phyloP scores from a whole-genome alignment of 2,329 filamentous ascomycete species.

The Colletotrichum horii region DNA sequence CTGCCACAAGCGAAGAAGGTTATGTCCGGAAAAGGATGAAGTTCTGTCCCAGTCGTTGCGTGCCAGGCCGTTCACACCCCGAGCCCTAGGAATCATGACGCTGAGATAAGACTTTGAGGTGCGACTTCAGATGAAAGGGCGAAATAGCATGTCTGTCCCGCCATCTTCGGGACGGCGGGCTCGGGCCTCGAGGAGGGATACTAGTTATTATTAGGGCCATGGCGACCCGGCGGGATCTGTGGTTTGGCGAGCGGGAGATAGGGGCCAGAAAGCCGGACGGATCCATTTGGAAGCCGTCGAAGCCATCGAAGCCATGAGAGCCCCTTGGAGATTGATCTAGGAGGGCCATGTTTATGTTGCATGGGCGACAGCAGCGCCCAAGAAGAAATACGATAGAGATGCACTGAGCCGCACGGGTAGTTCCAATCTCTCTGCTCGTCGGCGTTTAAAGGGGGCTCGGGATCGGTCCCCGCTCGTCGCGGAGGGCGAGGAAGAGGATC shows the following conservation, averaged over 20 bases:
- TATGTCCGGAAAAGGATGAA: neutral
- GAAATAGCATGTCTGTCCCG: neutral
- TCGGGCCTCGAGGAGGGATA: neutral
- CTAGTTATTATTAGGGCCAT: neutral
- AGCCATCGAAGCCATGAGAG: neutral
- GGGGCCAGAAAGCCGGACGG: neutral
- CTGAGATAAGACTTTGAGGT: neutral
- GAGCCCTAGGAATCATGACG: neutral
- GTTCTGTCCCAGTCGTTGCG: neutral
- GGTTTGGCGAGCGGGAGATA: neutral
- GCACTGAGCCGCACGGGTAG: neutral
- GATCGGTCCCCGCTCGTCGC: neutral
- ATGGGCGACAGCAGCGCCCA: neutral
- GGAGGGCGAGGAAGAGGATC: neutral
- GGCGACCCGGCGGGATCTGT: conserved; percentile 3
- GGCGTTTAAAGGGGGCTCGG: neutral
- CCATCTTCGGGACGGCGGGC: neutral
- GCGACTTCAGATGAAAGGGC: neutral
- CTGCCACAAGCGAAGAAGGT: neutral
- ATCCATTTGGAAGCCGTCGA: neutral
- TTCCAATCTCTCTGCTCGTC: neutral
- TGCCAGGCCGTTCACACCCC: neutral
- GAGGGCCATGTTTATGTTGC: neutral
- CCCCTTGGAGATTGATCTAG: neutral
- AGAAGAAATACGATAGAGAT: neutral